Evolutionary conservation across 306 rosid species (phyloP), one percentile per base, ranked within the genome.

Genomic region (Acacia acuminata): DNA sequence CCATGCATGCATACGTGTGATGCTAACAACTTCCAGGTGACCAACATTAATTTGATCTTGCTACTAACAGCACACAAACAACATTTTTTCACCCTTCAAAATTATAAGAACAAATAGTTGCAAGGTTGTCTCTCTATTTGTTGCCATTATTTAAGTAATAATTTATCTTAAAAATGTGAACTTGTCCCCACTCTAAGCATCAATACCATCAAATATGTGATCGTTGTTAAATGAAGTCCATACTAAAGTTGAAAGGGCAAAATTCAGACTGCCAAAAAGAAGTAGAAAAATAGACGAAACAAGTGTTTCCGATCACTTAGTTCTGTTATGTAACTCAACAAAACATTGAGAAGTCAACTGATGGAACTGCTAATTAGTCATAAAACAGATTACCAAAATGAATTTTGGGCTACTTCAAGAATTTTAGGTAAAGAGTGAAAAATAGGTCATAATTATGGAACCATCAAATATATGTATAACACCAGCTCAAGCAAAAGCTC

Each of bases 331-430:
- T 55, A 55, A 55, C 25, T 24, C 65, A 58, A 10, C 14, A 58
- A n/a, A 58, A 8, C 27, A 9, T 9, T 58, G 7, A 22, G 32
- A 58, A 58, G 27, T 22, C 32, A 22, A 78, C 12, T n/a, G 47
- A 73, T 61, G 73, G 5, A 72, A 77, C 67, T 4, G 20, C 47
- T 64, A 71, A 84, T 68, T 76, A 76, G 63, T 40, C 43, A 71
- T 43, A 61, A 74, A 64, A 17, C 19, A 19, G 44, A 60, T 20
- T 71, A 50, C 74, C 3, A 77, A 43, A 71, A 83, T 38, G 42
- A 51, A 78, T 27, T 27, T 9, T 14, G 48, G 64, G 77, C 77
- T 56, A 19, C 74, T 66, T 34, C 45, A 74, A 67, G 74, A 47
- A 78, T 13, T 71, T n/a, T 40, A 73, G 53, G 65, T 48, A 75